A percentile compares a stretch with the other conserved stretches of the same genome.
Conservation (phyloP, 2,329 filamentous ascomycete genomes). For the Beauveria sp. region DNA sequence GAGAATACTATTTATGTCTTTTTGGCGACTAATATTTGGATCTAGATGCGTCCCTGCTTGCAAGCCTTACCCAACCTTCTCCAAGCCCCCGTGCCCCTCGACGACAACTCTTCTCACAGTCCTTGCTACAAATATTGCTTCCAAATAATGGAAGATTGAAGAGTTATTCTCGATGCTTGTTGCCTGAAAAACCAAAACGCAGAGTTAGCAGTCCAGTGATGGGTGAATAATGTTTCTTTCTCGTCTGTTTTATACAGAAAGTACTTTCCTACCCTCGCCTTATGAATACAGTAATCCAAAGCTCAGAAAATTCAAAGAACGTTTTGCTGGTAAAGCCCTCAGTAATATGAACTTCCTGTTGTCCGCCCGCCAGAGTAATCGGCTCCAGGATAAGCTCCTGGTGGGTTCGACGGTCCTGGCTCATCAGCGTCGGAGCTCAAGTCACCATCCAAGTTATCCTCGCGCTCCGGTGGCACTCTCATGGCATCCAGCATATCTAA, state of each 20-base stretch:
- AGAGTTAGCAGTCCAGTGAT: background rate
- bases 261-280: background rate
- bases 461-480: conserved; percentile 32
- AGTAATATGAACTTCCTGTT: conserved; percentile 33
- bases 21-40: conserved; percentile 12
- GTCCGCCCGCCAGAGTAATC: conserved; percentile 28
- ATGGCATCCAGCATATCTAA: conserved; percentile 55
- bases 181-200: background rate
- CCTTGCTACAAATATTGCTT: background rate
- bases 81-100: conserved; percentile 13
- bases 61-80: conserved; percentile 13
- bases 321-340: background rate
- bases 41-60: conserved; percentile 11
- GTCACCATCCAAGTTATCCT: conserved; percentile 26
- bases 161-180: background rate
- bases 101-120: background rate
- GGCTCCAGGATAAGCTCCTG: conserved; percentile 44
- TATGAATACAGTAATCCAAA: background rate
- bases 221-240: background rate
- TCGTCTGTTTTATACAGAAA: background rate
- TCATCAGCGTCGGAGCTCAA: conserved; percentile 33
- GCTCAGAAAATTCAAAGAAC: background rate
- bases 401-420: conserved; percentile 25
- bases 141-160: background rate
- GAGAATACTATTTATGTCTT: background rate